These are phyloP conservation scores for Fragosphaeria purpurea DNA, from an alignment of 2,329 filamentous ascomycete genomes.

Conservation along the genomic window DNA sequence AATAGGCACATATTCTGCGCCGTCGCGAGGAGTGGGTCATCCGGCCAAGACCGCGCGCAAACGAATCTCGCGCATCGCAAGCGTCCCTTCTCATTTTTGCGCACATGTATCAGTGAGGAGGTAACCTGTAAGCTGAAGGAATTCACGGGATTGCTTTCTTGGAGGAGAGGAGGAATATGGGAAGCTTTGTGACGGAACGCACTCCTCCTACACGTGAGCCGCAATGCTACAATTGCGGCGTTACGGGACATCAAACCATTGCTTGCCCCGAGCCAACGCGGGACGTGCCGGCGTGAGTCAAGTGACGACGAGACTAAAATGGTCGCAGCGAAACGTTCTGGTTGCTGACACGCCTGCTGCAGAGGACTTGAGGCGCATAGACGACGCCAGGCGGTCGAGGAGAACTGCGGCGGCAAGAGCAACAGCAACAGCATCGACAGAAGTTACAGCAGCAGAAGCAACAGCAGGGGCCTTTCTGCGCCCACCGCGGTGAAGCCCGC, in stretches of 20 bases:
- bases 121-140: too few species aligned
- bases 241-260: conserved; percentile 39
- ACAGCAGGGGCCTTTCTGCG: conserved; percentile 1
- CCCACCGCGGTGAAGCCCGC: conserved; percentile 13
- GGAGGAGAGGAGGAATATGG: conserved; percentile 10
- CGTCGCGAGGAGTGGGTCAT: too few species aligned
- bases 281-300: conserved; percentile 39
- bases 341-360: conserved; percentile 6
- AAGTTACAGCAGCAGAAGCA: background rate
- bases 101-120: too few species aligned
- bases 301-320: background rate
- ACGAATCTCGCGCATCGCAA: too few species aligned
- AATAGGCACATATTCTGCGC: too few species aligned
- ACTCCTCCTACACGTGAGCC: conserved; percentile 20
- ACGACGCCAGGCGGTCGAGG: conserved; percentile 12
- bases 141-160: too few species aligned
- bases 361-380: conserved; percentile 18
- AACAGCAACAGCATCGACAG: background rate
- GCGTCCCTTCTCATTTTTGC: too few species aligned
- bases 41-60: too few species aligned
- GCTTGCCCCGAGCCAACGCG: conserved; percentile 43
- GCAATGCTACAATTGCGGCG: conserved; percentile 45
- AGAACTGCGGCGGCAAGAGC: background rate
- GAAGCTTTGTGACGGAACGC: conserved; percentile 19
- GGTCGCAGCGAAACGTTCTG: too few species aligned